Conservation (phyloP, 768 basidiomycete species). For the Suillus decipiens region DNA sequence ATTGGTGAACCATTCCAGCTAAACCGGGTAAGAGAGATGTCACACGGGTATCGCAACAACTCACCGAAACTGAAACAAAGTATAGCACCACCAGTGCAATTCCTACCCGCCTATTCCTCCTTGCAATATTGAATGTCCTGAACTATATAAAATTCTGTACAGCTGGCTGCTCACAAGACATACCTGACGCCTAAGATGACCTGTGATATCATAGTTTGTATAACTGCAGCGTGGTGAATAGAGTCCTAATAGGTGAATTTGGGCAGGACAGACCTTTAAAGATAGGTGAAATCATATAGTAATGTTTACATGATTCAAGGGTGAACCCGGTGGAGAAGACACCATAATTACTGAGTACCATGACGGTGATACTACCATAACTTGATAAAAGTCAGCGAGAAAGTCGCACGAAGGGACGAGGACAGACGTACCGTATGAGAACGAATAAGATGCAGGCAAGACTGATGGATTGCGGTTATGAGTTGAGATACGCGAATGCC, state of each 20-base stretch:
- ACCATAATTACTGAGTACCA: constrained; percentile 56
- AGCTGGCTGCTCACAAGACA: background rate
- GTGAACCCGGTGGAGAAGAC: constrained; percentile 59
- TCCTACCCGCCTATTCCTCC: constrained; percentile 44
- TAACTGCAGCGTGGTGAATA: constrained; percentile 39
- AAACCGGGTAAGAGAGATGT: background rate
- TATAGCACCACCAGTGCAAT: constrained; percentile 42
- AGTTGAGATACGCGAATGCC: background rate
- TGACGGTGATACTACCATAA: constrained; percentile 45
- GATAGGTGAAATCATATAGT: constrained; percentile 51
- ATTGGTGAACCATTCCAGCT: constrained; percentile 63
- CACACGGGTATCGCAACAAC: constrained; percentile 17
- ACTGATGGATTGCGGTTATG: constrained; percentile 12
- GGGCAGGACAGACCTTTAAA: constrained; percentile 55
- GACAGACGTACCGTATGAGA: constrained; percentile 31
- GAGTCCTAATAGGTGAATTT: background rate
- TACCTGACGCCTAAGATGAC: constrained; percentile 64
- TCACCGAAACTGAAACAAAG: constrained; percentile 42
- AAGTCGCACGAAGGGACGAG: background rate
- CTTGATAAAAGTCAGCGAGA: constrained; percentile 13
- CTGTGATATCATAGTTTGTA: constrained; percentile 68
- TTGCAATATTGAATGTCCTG: constrained; percentile 63
- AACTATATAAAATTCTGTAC: background rate
- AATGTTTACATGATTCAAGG: constrained; percentile 44
- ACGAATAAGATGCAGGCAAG: constrained; percentile 35